phyloP scores from a whole-genome alignment of 176 grass and related monocot genomes.

The Chrysopogon serrulatus region DNA sequence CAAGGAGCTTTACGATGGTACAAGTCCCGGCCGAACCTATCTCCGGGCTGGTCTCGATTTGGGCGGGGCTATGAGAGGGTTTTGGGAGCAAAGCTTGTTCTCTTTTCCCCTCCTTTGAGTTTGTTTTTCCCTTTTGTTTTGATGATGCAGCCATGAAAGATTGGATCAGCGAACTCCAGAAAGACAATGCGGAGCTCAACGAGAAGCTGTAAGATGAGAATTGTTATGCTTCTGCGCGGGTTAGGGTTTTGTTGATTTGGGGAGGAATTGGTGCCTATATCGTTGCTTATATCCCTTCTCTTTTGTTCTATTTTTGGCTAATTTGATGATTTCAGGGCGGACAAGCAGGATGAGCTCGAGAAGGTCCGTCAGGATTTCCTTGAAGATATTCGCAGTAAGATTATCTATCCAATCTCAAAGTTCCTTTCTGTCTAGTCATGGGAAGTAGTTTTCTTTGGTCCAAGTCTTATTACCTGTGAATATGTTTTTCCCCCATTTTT shows the following conservation, averaged over 20 bases:
- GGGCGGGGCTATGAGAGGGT: not conserved
- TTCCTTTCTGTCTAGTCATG: not conserved
- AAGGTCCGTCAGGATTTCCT: constrained; percentile 28
- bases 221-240: not conserved
- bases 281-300: not conserved
- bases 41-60: not conserved
- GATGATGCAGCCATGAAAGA: constrained; percentile 27
- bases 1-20: constrained; percentile 38
- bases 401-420: not conserved
- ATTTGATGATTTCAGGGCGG: constrained; percentile 29
- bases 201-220: constrained; percentile 46
- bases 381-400: constrained; percentile 25
- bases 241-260: not conserved
- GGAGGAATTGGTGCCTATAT: not conserved
- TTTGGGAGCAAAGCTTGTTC: not conserved
- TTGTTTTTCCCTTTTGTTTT: not conserved
- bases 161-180: constrained; percentile 27
- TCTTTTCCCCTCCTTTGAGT: not conserved
- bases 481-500: not conserved
- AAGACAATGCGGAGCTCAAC: constrained; percentile 35
- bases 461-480: not conserved
- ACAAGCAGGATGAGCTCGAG: constrained; percentile 21
- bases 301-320: not conserved
- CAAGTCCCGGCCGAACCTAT: not conserved
- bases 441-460: not conserved